phyloP scores from a whole-genome alignment of 129 eudicot species.

The Tagetes erecta region DNA sequence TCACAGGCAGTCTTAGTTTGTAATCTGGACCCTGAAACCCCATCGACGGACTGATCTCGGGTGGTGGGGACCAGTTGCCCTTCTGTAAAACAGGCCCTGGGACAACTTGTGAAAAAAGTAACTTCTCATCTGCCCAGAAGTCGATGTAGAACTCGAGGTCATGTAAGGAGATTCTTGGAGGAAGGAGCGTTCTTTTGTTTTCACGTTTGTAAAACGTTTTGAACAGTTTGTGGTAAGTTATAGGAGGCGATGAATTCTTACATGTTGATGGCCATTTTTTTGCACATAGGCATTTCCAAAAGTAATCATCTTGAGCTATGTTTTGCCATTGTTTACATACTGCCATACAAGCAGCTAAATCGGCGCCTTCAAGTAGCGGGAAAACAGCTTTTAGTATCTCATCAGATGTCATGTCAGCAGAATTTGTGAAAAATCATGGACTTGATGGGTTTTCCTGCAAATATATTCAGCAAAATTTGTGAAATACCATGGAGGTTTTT shows the following conservation, averaged over 20 bases:
- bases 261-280: constrained; percentile 89
- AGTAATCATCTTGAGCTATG: constrained; percentile 75
- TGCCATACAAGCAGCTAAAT: constrained; percentile 72
- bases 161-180: constrained; percentile 69
- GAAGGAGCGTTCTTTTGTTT: constrained; percentile 44
- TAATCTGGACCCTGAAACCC: constrained; percentile 71
- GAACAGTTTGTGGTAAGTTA: constrained; percentile 56
- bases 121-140: constrained; percentile 64
- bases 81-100: constrained; percentile 62
- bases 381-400: constrained; percentile 81
- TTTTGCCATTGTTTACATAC: constrained; percentile 86
- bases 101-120: constrained; percentile 70
- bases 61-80: constrained; percentile 65
- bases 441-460: constrained; percentile 33
- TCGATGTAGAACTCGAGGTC: constrained; percentile 87
- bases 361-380: constrained; percentile 72
- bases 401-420: constrained; percentile 40
- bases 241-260: constrained; percentile 53
- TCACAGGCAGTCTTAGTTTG: constrained; percentile 77
- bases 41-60: constrained; percentile 51
- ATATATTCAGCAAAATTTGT: constrained; percentile 13
- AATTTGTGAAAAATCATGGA: constrained; percentile 1
- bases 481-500: neutral
- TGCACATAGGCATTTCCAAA: constrained; percentile 86
- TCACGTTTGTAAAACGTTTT: constrained; percentile 63